phyloP scores from a whole-genome alignment of 306 rosid species.

The Cucumis sativus region Cucumber_9930_V3 NC_026658.2:78501-79000 shows the following conservation, averaged over 20 bases:
- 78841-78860: not conserved
- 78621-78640: not conserved
- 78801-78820: not conserved
- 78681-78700: not conserved
- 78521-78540: not conserved
- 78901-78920: conserved; percentile 6
- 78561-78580: not conserved
- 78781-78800: not conserved
- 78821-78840: not conserved
- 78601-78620: not conserved
- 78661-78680: not conserved
- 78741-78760: not conserved
- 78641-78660: not conserved
- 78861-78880: not conserved
- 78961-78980: conserved; percentile 33
- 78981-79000: conserved; percentile 34
- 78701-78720: not conserved
- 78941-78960: conserved; percentile 18
- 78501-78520: not conserved
- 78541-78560: not conserved
- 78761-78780: not conserved
- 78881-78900: not conserved
- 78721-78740: not conserved
- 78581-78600: not conserved
- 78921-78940: conserved; percentile 35